phyloP scores from a whole-genome alignment of 768 basidiomycete species.

The Leucosporidium yakuticum region DNA sequence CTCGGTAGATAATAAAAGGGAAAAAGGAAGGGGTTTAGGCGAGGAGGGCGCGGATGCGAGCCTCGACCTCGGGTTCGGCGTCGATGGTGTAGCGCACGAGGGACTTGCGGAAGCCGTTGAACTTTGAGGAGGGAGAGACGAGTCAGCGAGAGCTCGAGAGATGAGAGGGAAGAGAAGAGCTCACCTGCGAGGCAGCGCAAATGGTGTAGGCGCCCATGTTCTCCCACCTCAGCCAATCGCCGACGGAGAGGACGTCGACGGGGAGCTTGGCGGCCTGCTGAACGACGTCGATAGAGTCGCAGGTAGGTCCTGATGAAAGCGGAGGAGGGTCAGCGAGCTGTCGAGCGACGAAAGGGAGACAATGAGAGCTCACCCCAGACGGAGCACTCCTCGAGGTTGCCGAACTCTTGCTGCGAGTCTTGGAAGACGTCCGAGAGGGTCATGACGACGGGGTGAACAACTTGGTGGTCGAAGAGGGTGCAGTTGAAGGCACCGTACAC shows the following conservation, averaged over 20 bases:
- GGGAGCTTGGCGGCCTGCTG: slow-evolving; percentile 52
- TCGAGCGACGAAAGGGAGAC: not conserved
- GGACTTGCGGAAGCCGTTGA: slow-evolving; percentile 60
- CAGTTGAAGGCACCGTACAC: slow-evolving; percentile 97
- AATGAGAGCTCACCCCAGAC: slow-evolving; percentile 73
- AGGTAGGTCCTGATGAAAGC: slow-evolving; percentile 50
- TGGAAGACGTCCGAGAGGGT: slow-evolving; percentile 43
- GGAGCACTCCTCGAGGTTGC: slow-evolving; percentile 49
- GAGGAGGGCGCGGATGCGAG: slow-evolving; percentile 21
- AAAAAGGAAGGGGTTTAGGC: too few species aligned
- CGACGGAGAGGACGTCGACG: slow-evolving; percentile 72
- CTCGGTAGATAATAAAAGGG: too few species aligned
- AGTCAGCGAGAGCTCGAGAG: not conserved
- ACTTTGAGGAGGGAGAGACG: slow-evolving; percentile 11
- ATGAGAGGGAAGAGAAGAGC: slow-evolving; percentile 41
- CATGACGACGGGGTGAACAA: slow-evolving; percentile 65
- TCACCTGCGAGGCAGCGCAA: slow-evolving; percentile 93
- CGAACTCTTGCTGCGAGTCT: not conserved
- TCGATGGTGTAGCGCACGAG: slow-evolving; percentile 73
- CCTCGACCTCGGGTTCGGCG: slow-evolving; percentile 38
- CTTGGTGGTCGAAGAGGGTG: slow-evolving; percentile 95
- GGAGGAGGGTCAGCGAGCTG: not conserved
- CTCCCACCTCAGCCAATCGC: slow-evolving; percentile 97
- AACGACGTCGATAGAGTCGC: slow-evolving; percentile 95
- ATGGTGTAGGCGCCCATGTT: slow-evolving; percentile 99